These are phyloP conservation scores for Termitomyces sp. DNA, from an alignment of 1,284 basidiomycete species.

Conservation along the genomic window DNA sequence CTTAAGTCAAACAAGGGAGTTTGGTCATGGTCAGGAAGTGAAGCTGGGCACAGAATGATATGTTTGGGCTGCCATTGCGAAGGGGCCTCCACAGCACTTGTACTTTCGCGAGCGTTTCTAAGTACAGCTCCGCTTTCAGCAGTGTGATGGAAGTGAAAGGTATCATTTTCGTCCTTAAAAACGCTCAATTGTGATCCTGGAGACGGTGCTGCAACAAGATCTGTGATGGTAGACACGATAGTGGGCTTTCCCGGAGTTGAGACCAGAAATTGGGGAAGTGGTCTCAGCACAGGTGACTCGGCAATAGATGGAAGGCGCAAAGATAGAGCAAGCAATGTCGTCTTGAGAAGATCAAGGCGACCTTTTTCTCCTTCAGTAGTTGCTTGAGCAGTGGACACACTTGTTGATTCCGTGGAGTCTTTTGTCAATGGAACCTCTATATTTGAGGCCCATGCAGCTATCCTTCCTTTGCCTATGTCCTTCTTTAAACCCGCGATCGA, in stretches of 20 bases:
- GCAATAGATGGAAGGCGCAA: slow-evolving; percentile 37
- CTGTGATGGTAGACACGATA: slow-evolving; percentile 33
- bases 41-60: slow-evolving; percentile 43
- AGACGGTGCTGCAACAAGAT: slow-evolving; percentile 29
- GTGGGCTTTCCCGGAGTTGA: slow-evolving; percentile 32
- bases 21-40: slow-evolving; percentile 36
- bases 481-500: slow-evolving; percentile 47
- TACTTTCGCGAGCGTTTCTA: slow-evolving; percentile 27
- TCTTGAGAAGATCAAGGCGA: slow-evolving; percentile 36
- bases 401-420: slow-evolving; percentile 32
- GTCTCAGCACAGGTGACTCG: slow-evolving; percentile 23
- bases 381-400: slow-evolving; percentile 23
- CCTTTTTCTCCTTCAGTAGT: slow-evolving; percentile 32
- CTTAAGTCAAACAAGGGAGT: slow-evolving; percentile 55
- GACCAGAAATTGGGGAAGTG: slow-evolving; percentile 52
- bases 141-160: slow-evolving; percentile 53
- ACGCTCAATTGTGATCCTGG: slow-evolving; percentile 26
- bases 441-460: slow-evolving; percentile 58
- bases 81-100: slow-evolving; percentile 23
- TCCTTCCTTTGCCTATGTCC: slow-evolving; percentile 49
- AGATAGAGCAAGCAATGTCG: slow-evolving; percentile 41
- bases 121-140: slow-evolving; percentile 33
- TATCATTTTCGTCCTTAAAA: slow-evolving; percentile 63
- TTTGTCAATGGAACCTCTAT: slow-evolving; percentile 55
- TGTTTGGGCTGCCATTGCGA: slow-evolving; percentile 42